Conservation (phyloP, 2,329 filamentous ascomycete genomes). For the Pseudopyrenochaeta lycopersici region DNA sequence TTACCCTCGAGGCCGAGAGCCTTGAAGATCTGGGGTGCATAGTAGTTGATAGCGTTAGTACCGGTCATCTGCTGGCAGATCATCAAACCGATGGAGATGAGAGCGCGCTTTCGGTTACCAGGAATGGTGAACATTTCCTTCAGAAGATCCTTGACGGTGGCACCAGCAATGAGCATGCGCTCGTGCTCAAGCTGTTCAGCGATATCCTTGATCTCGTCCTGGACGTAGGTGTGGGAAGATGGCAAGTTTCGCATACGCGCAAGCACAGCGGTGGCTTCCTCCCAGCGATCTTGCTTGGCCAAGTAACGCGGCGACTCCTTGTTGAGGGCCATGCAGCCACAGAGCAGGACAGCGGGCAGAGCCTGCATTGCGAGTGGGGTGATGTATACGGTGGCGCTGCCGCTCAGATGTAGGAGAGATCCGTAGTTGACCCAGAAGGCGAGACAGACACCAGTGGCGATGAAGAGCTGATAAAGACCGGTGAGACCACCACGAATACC, state of each 20-base stretch:
- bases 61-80: slow-evolving; percentile 79
- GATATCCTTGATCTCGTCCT: slow-evolving; percentile 48
- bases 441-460: slow-evolving; percentile 62
- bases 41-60: slow-evolving; percentile 64
- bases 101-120: slow-evolving; percentile 67
- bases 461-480: slow-evolving; percentile 68
- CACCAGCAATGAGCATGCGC: slow-evolving; percentile 63
- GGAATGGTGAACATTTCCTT: slow-evolving; percentile 57
- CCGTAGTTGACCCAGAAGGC: slow-evolving; percentile 66
- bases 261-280: slow-evolving; percentile 67
- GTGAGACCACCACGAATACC: slow-evolving; percentile 68
- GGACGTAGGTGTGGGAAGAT: slow-evolving; percentile 45
- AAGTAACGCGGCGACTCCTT: slow-evolving; percentile 74
- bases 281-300: slow-evolving; percentile 73
- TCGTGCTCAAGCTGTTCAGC: slow-evolving; percentile 60
- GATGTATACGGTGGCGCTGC: slow-evolving; percentile 63
- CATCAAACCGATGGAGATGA: slow-evolving; percentile 71
- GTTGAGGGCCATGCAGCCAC: slow-evolving; percentile 69
- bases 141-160: slow-evolving; percentile 52
- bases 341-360: slow-evolving; percentile 68
- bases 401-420: slow-evolving; percentile 55
- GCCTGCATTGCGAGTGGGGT: slow-evolving; percentile 72
- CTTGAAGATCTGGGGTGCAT: slow-evolving; percentile 74
- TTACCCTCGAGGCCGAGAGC: slow-evolving; percentile 69
- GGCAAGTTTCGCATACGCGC: slow-evolving; percentile 65